A percentile compares a stretch with the other conserved stretches of the same genome.
Evolutionary conservation across 768 basidiomycete species (phyloP).

Genomic region (Hygrocybe coccinea): DNA sequence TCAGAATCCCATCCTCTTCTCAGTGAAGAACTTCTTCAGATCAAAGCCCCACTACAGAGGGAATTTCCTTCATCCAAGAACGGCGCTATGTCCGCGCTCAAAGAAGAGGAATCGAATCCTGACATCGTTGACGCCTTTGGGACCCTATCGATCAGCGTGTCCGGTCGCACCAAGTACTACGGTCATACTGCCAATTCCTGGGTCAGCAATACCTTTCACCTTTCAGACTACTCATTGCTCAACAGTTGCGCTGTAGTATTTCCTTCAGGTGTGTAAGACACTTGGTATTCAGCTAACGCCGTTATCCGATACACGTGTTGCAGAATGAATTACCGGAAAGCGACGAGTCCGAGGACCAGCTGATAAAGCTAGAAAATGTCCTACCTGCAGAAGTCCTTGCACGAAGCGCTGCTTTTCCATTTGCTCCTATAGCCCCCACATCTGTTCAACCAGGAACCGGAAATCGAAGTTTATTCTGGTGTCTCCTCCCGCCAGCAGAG

Average conservation of each 20-base stretch:
- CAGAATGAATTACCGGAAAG: slow-evolving; percentile 62
- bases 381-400: slow-evolving; percentile 60
- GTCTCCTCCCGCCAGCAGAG: slow-evolving; percentile 60
- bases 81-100: slow-evolving; percentile 32
- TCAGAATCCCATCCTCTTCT: slow-evolving; percentile 62
- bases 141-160: slow-evolving; percentile 65
- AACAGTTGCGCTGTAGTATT: slow-evolving; percentile 46
- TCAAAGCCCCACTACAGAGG: slow-evolving; percentile 73
- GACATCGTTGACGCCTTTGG: slow-evolving; percentile 80
- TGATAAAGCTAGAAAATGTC: slow-evolving; percentile 47
- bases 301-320: slow-evolving; percentile 14
- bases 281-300: slow-evolving; percentile 1
- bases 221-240: slow-evolving; percentile 8
- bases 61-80: slow-evolving; percentile 48
- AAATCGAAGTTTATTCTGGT: slow-evolving; percentile 59
- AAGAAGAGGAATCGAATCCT: slow-evolving; percentile 60
- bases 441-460: slow-evolving; percentile 41
- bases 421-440: slow-evolving; percentile 40
- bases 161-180: slow-evolving; percentile 71
- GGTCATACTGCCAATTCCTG: slow-evolving; percentile 74
- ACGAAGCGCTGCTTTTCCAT: slow-evolving; percentile 62
- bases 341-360: slow-evolving; percentile 46
- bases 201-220: slow-evolving; percentile 40
- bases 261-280: slow-evolving; percentile 55
- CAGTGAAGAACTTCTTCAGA: slow-evolving; percentile 62